Evolutionary conservation across 2,329 filamentous ascomycete genomes (phyloP).

Genomic region (Epicoccum nigrum): DNA sequence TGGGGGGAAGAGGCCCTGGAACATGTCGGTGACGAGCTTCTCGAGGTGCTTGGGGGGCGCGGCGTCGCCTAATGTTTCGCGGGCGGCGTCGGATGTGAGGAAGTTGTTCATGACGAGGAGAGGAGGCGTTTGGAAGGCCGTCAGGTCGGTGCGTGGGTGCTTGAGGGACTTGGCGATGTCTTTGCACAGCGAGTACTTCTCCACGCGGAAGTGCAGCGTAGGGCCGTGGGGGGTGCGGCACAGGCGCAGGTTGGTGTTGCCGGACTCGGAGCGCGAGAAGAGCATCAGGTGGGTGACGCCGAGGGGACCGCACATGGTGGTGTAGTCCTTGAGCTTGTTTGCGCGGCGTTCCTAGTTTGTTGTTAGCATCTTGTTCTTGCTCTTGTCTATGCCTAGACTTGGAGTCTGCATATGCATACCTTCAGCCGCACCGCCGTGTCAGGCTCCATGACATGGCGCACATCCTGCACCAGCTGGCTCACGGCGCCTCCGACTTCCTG

Average conservation of each 20-base stretch:
- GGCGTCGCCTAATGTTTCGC: conserved; percentile 50
- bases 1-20: conserved; percentile 93
- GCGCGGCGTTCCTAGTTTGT: conserved; percentile 71
- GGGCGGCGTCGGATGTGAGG: conserved; percentile 61
- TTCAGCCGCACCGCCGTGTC: conserved; percentile 88
- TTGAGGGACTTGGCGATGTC: conserved; percentile 85
- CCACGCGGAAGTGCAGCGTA: conserved; percentile 90
- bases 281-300: conserved; percentile 92
- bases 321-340: conserved; percentile 89
- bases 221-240: conserved; percentile 88
- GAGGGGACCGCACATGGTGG: conserved; percentile 91
- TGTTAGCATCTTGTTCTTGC: too few species aligned
- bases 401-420: conserved; percentile 44
- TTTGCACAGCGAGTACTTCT: conserved; percentile 92
- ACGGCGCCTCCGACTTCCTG: conserved; percentile 91
- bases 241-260: conserved; percentile 91
- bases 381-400: too few species aligned
- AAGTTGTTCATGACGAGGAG: conserved; percentile 99
- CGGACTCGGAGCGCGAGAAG: conserved; percentile 86
- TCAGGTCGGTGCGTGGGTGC: conserved; percentile 76
- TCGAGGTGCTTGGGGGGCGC: conserved; percentile 94
- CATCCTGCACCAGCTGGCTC: conserved; percentile 88
- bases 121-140: conserved; percentile 84
- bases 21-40: conserved; percentile 88
- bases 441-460: conserved; percentile 93